Evolutionary conservation across 371 early-diverging fungal species (phyloP), one percentile per base, ranked within the genome.

Genomic region (Mucor mucedo): DNA sequence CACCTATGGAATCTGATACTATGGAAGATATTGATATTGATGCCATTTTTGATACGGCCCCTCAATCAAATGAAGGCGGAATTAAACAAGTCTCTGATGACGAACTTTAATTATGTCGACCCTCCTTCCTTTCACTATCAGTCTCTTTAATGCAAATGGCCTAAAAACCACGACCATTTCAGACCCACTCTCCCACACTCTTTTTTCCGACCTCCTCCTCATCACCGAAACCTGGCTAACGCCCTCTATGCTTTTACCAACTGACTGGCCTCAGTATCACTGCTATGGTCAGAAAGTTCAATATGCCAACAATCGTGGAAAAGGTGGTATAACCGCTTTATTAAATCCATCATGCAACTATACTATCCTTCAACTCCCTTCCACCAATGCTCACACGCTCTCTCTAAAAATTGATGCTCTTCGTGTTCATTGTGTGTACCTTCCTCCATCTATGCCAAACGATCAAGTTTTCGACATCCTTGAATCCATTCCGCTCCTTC

Each of bases 251-350:
- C n/a, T 21, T 7, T 5, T 35, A 42, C 57, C 56, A 16, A 50
- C 58, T 3, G 3, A 41, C 29, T 64, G 64, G 64, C 9, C 48
- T 3, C 58, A 64, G 45, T 64, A 32, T 29, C 58, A 64, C 42
- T 16, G 35, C 5, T 58, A 64, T 58, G 47, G 64, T n/a, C n/a
- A n/a, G n/a, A n/a, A n/a, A n/a, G n/a, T n/a, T n/a, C n/a, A n/a
- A n/a, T n/a, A n/a, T 41, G n/a, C 40, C 32, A 8, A 30, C 5
- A 27, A 14, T 16, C 38, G 48, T 27, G 63, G 63, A n/a, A 5
- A 14, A 21, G 44, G 44, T 55, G 58, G 71, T 47, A 57, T 62
- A 8, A 35, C 48, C 5, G 47, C 21, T 27, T 33, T 64, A 38
- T 42, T 64, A 29, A 42, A 38, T 44, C 64, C 53, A 40, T 35